A percentile compares a stretch with the other conserved stretches of the same genome.
Evolutionary conservation across 2,329 filamentous ascomycete species (phyloP).

Genomic region (Penicillium sp.): DNA sequence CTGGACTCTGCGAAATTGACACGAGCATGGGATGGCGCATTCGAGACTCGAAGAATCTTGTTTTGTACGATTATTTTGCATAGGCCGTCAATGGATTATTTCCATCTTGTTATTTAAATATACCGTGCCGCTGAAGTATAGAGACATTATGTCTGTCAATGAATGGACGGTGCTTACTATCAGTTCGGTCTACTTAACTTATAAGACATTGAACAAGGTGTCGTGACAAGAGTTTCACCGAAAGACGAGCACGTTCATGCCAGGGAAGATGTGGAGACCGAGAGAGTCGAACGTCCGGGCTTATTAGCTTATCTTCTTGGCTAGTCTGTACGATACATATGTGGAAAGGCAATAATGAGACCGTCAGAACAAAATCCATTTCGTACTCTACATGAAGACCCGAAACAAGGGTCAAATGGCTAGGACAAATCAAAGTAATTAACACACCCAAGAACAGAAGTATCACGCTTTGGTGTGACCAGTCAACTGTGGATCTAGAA

Average conservation of each 20-base stretch:
- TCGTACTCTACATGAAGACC: conserved; percentile 23
- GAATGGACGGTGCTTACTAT: too few species aligned
- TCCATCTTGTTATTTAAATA: background rate
- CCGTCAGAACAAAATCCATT: conserved; percentile 6
- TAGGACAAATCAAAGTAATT: conserved; percentile 14
- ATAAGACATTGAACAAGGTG: too few species aligned
- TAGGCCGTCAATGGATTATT: conserved; percentile 16
- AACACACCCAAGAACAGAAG: conserved; percentile 16
- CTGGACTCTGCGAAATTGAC: conserved; percentile 9
- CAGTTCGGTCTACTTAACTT: too few species aligned
- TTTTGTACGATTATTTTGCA: conserved; percentile 20
- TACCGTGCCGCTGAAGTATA: background rate
- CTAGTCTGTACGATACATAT: background rate
- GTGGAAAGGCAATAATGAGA: background rate
- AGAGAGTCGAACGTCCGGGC: too few species aligned
- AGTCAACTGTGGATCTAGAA: background rate
- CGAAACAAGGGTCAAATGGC: conserved; percentile 6
- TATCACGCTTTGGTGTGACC: background rate
- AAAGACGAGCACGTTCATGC: too few species aligned
- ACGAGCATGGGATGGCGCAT: conserved; percentile 18
- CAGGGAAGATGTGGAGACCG: too few species aligned
- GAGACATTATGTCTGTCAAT: too few species aligned
- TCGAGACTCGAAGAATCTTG: conserved; percentile 6
- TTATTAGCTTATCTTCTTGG: too few species aligned
- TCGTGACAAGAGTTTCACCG: too few species aligned